Conservation (phyloP, 202 grass and related monocot species). For the Dendrocalamus latiflorus region DNA sequence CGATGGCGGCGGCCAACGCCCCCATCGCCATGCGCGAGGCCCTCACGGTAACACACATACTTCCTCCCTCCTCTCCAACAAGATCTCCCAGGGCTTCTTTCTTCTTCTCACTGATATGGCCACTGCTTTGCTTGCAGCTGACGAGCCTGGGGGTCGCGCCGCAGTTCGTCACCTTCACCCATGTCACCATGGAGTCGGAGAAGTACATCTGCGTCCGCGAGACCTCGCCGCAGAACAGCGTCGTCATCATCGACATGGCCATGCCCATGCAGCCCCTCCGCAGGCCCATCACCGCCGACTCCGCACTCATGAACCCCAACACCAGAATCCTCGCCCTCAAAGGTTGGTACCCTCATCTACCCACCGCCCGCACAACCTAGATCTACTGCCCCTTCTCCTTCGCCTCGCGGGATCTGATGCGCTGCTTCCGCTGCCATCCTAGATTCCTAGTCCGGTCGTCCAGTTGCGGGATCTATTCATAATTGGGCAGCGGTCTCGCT, state of each 20-base stretch:
- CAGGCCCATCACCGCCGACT: no score
- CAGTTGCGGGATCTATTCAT: not conserved
- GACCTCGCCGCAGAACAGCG: no score
- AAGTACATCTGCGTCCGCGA: no score
- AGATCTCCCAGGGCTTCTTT: not conserved
- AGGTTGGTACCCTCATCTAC: not conserved
- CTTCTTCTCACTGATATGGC: not conserved
- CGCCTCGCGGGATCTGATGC: conserved; percentile 1
- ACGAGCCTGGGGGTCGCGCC: conserved; percentile 70
- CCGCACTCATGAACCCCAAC: no score
- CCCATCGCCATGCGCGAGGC: conserved; percentile 70
- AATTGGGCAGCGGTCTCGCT: not conserved
- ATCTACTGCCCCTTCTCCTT: not conserved
- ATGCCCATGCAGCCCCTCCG: no score
- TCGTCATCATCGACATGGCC: no score
- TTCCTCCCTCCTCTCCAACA: not conserved
- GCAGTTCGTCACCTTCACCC: conserved; percentile 90
- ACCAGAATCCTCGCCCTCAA: conserved; percentile 97
- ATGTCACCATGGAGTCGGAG: conserved; percentile 91
- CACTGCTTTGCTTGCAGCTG: conserved; percentile 43
- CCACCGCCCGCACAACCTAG: not conserved
- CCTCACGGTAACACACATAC: conserved; percentile 39
- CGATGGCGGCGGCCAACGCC: conserved; percentile 63
- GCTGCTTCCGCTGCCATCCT: not conserved
- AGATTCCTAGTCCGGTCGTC: not conserved